A percentile compares a stretch with the other conserved stretches of the same genome.
phyloP scores from a whole-genome alignment of 208 protist species.

The Trypanosoma boissoni region DNA sequence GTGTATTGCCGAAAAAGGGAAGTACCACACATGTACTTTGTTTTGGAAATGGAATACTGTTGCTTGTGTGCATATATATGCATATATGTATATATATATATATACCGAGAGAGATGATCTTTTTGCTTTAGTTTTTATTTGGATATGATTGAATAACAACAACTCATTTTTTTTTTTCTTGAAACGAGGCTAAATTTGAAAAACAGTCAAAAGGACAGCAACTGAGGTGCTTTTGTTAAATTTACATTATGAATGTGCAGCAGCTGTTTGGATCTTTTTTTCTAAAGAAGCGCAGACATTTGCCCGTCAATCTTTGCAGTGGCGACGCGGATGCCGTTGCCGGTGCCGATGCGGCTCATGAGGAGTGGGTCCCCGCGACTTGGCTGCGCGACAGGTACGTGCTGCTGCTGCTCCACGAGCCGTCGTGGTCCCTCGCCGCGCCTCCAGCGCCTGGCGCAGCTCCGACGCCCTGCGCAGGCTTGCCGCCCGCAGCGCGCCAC shows the following conservation, averaged over 20 bases:
- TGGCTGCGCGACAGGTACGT: slow-evolving; percentile 64
- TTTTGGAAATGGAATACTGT: too few relatives aligned
- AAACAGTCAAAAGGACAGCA: not conserved
- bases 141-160: not conserved
- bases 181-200: too few relatives aligned
- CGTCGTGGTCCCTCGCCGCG: not conserved
- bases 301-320: too few relatives aligned
- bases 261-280: slow-evolving; percentile 21
- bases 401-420: slow-evolving; percentile 45
- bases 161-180: too few relatives aligned
- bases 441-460: not conserved
- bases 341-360: not conserved
- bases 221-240: too few relatives aligned
- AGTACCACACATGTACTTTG: too few relatives aligned
- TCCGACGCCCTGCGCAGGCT: too few relatives aligned
- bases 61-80: not conserved
- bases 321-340: not conserved
- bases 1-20: too few relatives aligned
- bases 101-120: not conserved
- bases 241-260: too few relatives aligned
- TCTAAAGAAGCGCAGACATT: slow-evolving; percentile 6
- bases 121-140: not conserved
- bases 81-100: not conserved
- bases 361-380: slow-evolving; percentile 34
- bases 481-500: too few relatives aligned